Evolutionary conservation across 768 basidiomycete species (phyloP), one percentile per base, ranked within the genome.

Genomic region (Agrocybe chaxingu): DNA sequence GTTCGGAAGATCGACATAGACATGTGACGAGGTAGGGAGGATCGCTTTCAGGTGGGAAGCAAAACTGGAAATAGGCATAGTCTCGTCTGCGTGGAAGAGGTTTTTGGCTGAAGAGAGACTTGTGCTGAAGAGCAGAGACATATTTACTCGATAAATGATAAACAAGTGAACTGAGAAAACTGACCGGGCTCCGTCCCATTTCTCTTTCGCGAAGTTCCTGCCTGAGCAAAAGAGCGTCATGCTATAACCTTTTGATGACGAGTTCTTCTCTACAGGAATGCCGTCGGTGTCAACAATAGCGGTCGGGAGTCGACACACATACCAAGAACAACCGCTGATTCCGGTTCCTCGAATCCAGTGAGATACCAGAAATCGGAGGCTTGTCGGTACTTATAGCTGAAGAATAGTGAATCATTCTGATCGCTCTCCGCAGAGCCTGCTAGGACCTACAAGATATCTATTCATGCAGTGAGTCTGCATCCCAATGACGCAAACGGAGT

Each of bases 291-390:
- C 31, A 41, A 48, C 35, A 46, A 24, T 29, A 35, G 45, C 32
- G 31, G 34, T 12, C 24, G 9, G 45, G 24, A 29, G 18, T 32
- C 45, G 30, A 45, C 16, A 12, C 38, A 52, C 74, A 34, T 44
- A 90, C 92, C 84, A 41, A 99, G 75, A 35, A 98, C 76, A 38
- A 98, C 72, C 0, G 91, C 94, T 12, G 96, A 81, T 49, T 96
- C 88, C 1, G 94, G 91, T 63, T 98, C 96, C 50, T 92, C 83
- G 60, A 97, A 97, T 8, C 97, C 97, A 0, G 97, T 97, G 10
- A 99, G 74, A 66, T 99, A 98, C 88, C 88, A 92, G 65, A 95
- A 91, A 67, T 96, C 87, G 34, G 90, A 92, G 0, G 83, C 82
- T 68, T 96, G 96, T 18, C 96, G 82, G 63, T 91, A 97, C 65